These are phyloP conservation scores for Alternaria brassicicola DNA, from an alignment of 2,329 filamentous ascomycete genomes.

Conservation along the genomic window DNA sequence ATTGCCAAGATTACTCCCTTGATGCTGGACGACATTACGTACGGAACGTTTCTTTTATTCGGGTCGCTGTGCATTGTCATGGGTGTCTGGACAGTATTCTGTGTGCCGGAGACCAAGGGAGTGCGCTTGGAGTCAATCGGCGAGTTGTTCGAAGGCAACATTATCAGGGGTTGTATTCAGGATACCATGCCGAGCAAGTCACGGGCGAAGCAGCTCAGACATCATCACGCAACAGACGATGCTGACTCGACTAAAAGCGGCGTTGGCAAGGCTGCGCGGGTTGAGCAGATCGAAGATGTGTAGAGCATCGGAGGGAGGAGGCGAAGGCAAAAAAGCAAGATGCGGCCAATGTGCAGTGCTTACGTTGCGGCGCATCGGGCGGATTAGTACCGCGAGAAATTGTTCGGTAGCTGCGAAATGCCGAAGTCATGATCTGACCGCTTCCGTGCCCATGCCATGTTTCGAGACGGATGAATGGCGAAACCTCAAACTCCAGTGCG, in stretches of 20 bases:
- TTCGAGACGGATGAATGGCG: background rate
- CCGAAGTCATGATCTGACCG: conserved; percentile 2
- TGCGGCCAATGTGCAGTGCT: conserved; percentile 5
- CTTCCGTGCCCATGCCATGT: background rate
- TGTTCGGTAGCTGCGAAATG: conserved; percentile 3
- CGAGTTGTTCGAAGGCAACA: conserved; percentile 51
- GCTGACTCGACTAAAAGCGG: conserved; percentile 32
- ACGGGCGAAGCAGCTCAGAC: conserved; percentile 46
- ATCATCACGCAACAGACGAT: conserved; percentile 39
- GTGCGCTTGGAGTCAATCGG: conserved; percentile 53
- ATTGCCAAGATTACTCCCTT: conserved; percentile 50
- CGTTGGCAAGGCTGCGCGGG: conserved; percentile 25
- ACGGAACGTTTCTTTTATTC: conserved; percentile 54
- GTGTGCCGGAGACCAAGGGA: conserved; percentile 53
- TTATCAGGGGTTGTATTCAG: conserved; percentile 48
- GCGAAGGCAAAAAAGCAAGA: conserved; percentile 16
- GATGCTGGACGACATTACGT: conserved; percentile 53
- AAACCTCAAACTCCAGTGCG: background rate
- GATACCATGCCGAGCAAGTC: conserved; percentile 49
- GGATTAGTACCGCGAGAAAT: conserved; percentile 2
- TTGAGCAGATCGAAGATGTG: conserved; percentile 40
- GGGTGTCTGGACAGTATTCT: conserved; percentile 52
- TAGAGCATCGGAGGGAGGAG: conserved; percentile 13
- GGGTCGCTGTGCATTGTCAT: conserved; percentile 51
- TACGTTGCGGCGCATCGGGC: conserved; percentile 11